Evolutionary conservation across 768 basidiomycete species (phyloP), one percentile per base, ranked within the genome.

Genomic region (Termitomyces sp.): DNA sequence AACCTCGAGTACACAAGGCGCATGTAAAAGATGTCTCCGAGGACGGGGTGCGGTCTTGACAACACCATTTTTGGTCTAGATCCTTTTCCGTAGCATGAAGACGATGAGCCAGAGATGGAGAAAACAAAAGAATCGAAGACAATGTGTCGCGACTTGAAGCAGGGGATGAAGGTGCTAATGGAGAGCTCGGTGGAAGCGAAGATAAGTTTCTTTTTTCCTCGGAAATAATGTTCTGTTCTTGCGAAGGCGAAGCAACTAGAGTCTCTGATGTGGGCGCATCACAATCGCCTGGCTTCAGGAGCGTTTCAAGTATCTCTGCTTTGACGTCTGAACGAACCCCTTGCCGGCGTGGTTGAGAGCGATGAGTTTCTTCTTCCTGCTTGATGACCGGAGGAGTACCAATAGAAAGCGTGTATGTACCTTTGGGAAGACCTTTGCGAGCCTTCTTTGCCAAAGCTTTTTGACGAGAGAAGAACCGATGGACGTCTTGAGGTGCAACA

Each of bases 401-500:
- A 13, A 76, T 64, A 6, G 63, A 66, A n/a, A 77, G 62, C 33
- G 74, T 73, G 59, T 78, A 78, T n/a, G 70, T 70, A 0, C 69
- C 59, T 68, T 72, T 60, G 63, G 70, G 16, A 71, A 54, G 33
- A 26, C 52, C 32, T 9, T 43, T 38, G 33, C 22, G 69, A 68
- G 4, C 68, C 56, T 68, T 72, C 57, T 66, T 70, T 4, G 70
- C 71, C 24, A 60, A 28, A 14, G 56, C 62, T 40, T 71, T 70
- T 26, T 72, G 71, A 26, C 72, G 68, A 52, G 71, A 70, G 69
- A 71, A 77, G 75, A 76, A 79, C 11, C 59, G 63, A 59, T 77
- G 65, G 1, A 77, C 73, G 18, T 63, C 57, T 5, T 36, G 57
- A 6, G 74, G 74, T 28, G 68, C 66, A 52, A 77, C 46, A 41